Base-by-base conservation (phyloP, 106 monocot species). In the Posidonia australis region DNA sequence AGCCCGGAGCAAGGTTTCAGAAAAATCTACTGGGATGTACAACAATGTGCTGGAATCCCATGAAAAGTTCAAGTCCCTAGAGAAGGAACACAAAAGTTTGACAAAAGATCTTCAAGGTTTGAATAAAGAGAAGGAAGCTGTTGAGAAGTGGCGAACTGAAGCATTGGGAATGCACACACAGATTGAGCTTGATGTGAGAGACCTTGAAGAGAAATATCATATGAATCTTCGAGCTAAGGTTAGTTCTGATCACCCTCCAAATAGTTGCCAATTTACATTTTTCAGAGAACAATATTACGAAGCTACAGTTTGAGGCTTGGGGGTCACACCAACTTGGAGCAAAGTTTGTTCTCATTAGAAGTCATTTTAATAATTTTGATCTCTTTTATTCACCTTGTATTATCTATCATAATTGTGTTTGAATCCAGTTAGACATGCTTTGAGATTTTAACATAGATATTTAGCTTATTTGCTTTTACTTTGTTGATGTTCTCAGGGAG, bases 101-200 rank as follows among this genome's bases (percentile, higher is more conserved):
- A 72, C 74, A 32, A 96, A 87, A 80, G 77, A 78, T 17, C 79
- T 87, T 66, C 89, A 96, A 76, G 78, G 69, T 51, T 56, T 87
- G 21, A 84, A 76, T 57, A 84, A 84, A 66, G 86, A 84, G 47
- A 96, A 83, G 71, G 84, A 90, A 44, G 44, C 62, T 21, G 67
- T 76, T 44, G 87, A 87, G 66, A 81, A 79, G 66, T 71, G 52
- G 48, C 77, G 87, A 53, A 96, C 77, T 53, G 76, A 80, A 74
- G 96, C 87, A 63, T 44, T 90, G 29, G 80, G 84, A 71, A 67
- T 23, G 29, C 87, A 74, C 74, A 74, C 90, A 23, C 78, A 90
- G 63, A 75, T 83, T 73, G 96, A 96, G 54, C 84, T 96, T 74
- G 96, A 96, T 85, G 67, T 96, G 54, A 96, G 78, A 72, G 96